Evolutionary conservation across 371 early-diverging fungal genomes (phyloP), one percentile per base, ranked within the genome.

Genomic region (Entomophthora muscae): DNA sequence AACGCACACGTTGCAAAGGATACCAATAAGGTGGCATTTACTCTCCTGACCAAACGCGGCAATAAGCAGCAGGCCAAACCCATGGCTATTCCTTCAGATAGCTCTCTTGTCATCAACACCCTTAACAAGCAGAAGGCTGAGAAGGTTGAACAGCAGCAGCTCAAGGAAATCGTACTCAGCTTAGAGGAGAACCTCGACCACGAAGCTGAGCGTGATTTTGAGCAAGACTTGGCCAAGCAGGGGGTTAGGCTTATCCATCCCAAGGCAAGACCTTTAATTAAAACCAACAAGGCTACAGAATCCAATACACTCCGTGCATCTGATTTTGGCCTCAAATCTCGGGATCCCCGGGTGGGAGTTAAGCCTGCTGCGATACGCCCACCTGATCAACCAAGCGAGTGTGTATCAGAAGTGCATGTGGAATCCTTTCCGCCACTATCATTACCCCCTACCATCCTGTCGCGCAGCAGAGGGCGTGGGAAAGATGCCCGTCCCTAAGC

Each of bases 121-220:
- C 77, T 86, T 23, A 78, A 79, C 42, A 90, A 91, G 65, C 89
- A 89, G 69, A 86, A 89, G 69, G 88, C 86, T 5, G 90, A 89
- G 54, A 79, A 86, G 52, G 88, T 88, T 66, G 95, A 95, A 71
- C 86, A 89, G 64, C 82, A 81, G 67, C 88, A 89, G 53, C 77
- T 96, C 68, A 96, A 96, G 70, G 76, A 85, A 64, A 72, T 95
- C 21, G 97, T 96, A 1, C 76, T 96, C 53, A 85, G 80, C 66
- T 95, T 91, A 63, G 93, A 93, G 68, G 85, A 89, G 59, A 77
- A 90, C 28, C 92, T 89, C 64, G 83, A 79, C 61, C 80, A 82
- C 28, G 79, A 81, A 30, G 76, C 77, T 32, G 73, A 80, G 32
- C 78, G 77, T 70, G 75, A 69, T 2, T 60, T 75, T 56, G 70